phyloP scores from a whole-genome alignment of 371 early-diverging fungal species.

The Saksenaea oblongispora region DNA sequence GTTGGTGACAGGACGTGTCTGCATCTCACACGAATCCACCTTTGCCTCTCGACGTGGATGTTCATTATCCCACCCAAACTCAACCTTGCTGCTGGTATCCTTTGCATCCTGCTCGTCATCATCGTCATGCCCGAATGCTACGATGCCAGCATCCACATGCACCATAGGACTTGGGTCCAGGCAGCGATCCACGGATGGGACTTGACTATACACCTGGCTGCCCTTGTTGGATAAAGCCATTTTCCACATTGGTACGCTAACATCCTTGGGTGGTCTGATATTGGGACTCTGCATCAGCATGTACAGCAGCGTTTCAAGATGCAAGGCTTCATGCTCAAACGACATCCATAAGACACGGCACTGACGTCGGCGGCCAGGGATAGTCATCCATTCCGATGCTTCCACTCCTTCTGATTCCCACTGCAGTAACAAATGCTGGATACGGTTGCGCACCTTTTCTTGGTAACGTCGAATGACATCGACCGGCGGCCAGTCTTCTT shows the following conservation, averaged over 20 bases:
- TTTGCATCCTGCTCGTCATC: constrained; percentile 42
- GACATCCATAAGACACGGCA: constrained; percentile 79
- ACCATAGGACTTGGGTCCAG: constrained; percentile 7
- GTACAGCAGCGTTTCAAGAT: constrained; percentile 84
- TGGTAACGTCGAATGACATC: constrained; percentile 68
- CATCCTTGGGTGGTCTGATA: constrained; percentile 36
- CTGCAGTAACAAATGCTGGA: constrained; percentile 48
- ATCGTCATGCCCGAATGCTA: constrained; percentile 64
- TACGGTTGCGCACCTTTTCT: constrained; percentile 60
- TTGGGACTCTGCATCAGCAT: constrained; percentile 79
- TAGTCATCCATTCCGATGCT: constrained; percentile 20
- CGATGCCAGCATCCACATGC: constrained; percentile 19
- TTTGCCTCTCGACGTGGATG: constrained; percentile 49
- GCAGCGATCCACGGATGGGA: background rate
- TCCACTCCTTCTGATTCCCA: constrained; percentile 31
- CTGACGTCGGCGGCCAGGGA: constrained; percentile 41
- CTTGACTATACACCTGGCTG: background rate
- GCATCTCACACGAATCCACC: constrained; percentile 61
- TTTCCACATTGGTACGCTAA: constrained; percentile 32
- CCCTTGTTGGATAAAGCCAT: background rate
- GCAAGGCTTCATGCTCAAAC: constrained; percentile 93
- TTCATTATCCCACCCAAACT: constrained; percentile 93
- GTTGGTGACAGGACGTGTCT: constrained; percentile 81
- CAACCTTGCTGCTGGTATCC: background rate
- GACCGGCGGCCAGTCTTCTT: constrained; percentile 70